A percentile compares a stretch with the other conserved stretches of the same genome.
Conservation (phyloP, 306 rosid species). For the Cucurbita ficifolia region DNA sequence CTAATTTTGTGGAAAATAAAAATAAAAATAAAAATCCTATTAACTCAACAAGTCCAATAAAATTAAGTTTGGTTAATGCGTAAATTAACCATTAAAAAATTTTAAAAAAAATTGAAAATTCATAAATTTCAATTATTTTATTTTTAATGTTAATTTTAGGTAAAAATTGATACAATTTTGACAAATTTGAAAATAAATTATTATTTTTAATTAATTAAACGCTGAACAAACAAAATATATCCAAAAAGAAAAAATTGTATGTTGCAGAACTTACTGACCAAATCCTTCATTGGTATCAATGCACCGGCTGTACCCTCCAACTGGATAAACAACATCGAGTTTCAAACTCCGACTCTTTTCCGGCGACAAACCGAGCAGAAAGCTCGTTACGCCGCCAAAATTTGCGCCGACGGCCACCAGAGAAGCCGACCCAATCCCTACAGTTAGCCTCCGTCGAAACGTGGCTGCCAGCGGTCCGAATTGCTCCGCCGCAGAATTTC, state of each 20-base stretch:
- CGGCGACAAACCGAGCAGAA: slow-evolving; percentile 56
- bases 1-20: too few species aligned
- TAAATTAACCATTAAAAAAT: too few species aligned
- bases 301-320: slow-evolving; percentile 60
- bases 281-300: slow-evolving; percentile 69
- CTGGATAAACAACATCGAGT: slow-evolving; percentile 65
- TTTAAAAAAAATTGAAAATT: too few species aligned
- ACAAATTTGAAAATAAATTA: neutral
- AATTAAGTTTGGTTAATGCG: too few species aligned
- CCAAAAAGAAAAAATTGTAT: neutral
- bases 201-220: too few species aligned
- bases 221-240: neutral
- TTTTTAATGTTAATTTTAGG: neutral
- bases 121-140: too few species aligned
- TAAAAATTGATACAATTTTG: too few species aligned
- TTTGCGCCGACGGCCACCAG: slow-evolving; percentile 72
- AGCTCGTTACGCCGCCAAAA: slow-evolving; percentile 21
- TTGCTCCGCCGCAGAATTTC: slow-evolving; percentile 31
- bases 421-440: slow-evolving; percentile 69
- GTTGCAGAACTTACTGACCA: slow-evolving; percentile 26
- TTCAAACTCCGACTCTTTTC: slow-evolving; percentile 45
- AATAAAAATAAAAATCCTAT: too few species aligned
- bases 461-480: slow-evolving; percentile 37
- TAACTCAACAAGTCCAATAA: too few species aligned
- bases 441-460: slow-evolving; percentile 43